phyloP scores from a whole-genome alignment of 2,329 filamentous ascomycete species.

The Anthostomella pinea region DNA sequence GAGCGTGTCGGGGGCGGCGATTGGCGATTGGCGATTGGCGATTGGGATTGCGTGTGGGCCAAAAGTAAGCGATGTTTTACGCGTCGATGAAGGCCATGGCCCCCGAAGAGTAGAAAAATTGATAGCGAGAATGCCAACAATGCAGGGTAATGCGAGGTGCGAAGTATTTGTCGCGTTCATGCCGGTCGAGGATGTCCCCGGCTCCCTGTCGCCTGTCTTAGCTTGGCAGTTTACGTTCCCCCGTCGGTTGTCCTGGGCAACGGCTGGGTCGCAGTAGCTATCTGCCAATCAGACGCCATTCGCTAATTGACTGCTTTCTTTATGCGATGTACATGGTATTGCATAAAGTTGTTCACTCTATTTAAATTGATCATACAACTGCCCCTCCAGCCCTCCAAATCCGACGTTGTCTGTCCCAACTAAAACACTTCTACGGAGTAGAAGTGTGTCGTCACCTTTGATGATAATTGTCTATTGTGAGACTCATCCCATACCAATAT shows the following conservation, averaged over 20 bases:
- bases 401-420: too few relatives aligned
- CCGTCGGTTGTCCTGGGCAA: slow-evolving; percentile 29
- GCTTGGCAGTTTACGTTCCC: slow-evolving; percentile 22
- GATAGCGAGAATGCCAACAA: slow-evolving; percentile 34
- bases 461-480: too few relatives aligned
- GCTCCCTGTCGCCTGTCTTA: slow-evolving; percentile 7
- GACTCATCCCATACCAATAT: too few relatives aligned
- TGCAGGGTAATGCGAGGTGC: slow-evolving; percentile 34
- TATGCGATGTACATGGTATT: not conserved
- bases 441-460: too few relatives aligned
- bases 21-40: too few relatives aligned
- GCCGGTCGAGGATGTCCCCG: slow-evolving; percentile 14
- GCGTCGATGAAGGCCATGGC: slow-evolving; percentile 40
- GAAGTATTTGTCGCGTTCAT: slow-evolving; percentile 27
- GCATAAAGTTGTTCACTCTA: not conserved
- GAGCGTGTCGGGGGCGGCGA: slow-evolving; percentile 25
- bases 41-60: slow-evolving; percentile 28
- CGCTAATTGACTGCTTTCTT: slow-evolving; percentile 5
- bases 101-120: slow-evolving; percentile 28
- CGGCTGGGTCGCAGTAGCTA: slow-evolving; percentile 8
- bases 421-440: too few relatives aligned
- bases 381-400: too few relatives aligned
- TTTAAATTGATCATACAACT: not conserved
- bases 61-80: slow-evolving; percentile 37
- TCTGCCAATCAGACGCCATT: slow-evolving; percentile 13